Percentiles rank a stretch among this genome's conserved stretches.
These are phyloP conservation scores for Silybum marianum DNA, from an alignment of 129 eudicot genomes.

Conservation along the genomic window DNA sequence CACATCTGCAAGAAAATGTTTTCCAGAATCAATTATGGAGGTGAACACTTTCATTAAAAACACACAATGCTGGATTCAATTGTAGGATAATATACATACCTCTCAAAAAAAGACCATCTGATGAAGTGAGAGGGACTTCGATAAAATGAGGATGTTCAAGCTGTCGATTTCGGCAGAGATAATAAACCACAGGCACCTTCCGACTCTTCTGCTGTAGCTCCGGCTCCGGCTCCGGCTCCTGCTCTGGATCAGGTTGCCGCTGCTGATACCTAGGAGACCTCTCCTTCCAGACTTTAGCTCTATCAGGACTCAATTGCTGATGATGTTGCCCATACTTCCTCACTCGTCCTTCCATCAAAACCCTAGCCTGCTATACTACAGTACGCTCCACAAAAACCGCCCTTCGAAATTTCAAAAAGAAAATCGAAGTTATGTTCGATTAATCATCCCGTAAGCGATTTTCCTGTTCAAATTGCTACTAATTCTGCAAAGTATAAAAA, in stretches of 20 bases:
- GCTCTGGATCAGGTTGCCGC: constrained; percentile 26
- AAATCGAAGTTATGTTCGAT: neutral
- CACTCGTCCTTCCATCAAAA: constrained; percentile 71
- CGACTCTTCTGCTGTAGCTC: constrained; percentile 36
- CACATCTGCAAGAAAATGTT: constrained; percentile 59
- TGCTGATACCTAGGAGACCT: constrained; percentile 81
- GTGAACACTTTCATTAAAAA: neutral
- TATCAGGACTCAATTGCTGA: constrained; percentile 83
- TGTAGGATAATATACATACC: constrained; percentile 44
- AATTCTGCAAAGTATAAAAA: constrained; percentile 7
- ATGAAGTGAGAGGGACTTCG: constrained; percentile 75
- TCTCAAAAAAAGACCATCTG: constrained; percentile 87
- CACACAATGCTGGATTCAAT: constrained; percentile 37
- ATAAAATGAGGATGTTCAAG: constrained; percentile 99
- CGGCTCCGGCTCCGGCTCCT: constrained; percentile 28
- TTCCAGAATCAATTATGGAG: neutral
- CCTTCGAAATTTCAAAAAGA: neutral
- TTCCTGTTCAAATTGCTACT: neutral
- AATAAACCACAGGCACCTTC: constrained; percentile 84
- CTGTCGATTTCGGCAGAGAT: constrained; percentile 81
- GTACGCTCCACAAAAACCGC: constrained; percentile 8
- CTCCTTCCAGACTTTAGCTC: constrained; percentile 94
- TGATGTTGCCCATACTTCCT: constrained; percentile 64
- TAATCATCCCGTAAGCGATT: constrained; percentile 11
- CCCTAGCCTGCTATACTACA: constrained; percentile 33